These are phyloP conservation scores for Colletotrichum theobromicola DNA, from an alignment of 2,329 filamentous ascomycete genomes.

Conservation along the genomic window DNA sequence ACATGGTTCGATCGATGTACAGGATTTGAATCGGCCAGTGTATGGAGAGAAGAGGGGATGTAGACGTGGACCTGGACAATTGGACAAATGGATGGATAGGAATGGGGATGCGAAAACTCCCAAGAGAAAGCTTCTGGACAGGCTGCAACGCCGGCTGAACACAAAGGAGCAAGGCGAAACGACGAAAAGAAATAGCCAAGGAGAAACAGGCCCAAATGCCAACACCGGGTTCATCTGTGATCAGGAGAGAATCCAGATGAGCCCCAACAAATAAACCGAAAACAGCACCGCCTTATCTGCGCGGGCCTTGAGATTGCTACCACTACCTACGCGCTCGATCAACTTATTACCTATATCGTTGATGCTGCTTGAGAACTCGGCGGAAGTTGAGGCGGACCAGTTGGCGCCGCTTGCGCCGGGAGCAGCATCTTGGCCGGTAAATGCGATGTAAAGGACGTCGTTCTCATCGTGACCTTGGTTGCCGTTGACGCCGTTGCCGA, in stretches of 20 bases:
- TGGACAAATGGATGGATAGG: neutral
- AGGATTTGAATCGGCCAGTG: neutral
- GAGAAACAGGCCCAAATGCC: neutral
- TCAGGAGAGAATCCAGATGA: neutral
- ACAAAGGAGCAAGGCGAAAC: neutral
- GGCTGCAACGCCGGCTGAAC: neutral
- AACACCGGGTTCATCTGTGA: no score
- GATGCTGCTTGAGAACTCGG: constrained; percentile 60
- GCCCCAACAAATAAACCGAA: neutral
- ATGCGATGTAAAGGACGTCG: constrained; percentile 68
- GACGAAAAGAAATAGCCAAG: neutral
- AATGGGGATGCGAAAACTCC: neutral
- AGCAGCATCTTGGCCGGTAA: constrained; percentile 60
- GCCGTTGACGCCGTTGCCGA: constrained; percentile 56
- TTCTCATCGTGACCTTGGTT: constrained; percentile 59
- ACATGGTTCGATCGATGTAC: neutral
- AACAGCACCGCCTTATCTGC: neutral
- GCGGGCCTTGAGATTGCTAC: neutral
- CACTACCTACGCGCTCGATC: constrained; percentile 40
- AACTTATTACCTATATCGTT: constrained; percentile 54
- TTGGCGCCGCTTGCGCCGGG: constrained; percentile 57
- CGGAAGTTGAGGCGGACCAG: constrained; percentile 56
- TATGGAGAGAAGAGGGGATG: neutral
- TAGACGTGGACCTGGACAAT: neutral
- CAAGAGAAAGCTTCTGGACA: neutral